Evolutionary conservation across 208 protist species (phyloP), one percentile per base, ranked within the genome.

Genomic region (Wallacemonas sp.): DNA sequence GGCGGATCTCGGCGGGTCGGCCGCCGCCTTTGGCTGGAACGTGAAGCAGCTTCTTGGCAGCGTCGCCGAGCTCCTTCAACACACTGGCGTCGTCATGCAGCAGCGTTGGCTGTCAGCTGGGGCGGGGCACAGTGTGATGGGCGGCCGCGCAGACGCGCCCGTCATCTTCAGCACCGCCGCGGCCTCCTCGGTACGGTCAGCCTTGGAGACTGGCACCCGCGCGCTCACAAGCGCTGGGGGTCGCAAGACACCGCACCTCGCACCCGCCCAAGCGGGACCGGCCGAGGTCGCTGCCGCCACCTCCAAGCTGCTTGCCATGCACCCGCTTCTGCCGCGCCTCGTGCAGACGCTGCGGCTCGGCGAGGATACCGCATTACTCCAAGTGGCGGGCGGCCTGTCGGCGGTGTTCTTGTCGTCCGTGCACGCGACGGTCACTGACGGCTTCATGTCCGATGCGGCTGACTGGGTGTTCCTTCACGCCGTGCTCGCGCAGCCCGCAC

Each of bases 401-500:
- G 12, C 36, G 9, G 9, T 89, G 6, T 91, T 89, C 70, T 72
- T 85, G 41, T 19, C 27, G 21, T 65, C 63, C 5, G 12, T 89
- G 17, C 73, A 45, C 29, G 29, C 34, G 1, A 10, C 77, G 1
- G 73, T 79, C 24, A 24, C 32, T 3, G 26, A 36, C 34, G 54
- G 63, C 21, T 73, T 83, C 52, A 48, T 53, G 10, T 19, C 64
- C 1, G 81, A 91, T 21, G 84, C 79, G 1, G 75, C 79, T 9
- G 71, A 70, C 21, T 89, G 77, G 79, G 32, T 93, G 50, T 77
- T 63, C 65, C 27, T 62, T 8, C 41, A 63, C 13, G 68, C 82
- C 2, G 59, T 91, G 58, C 39, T 93, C 9, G 2, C 60, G n/a
- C 78, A 90, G 55, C 57, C 54, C n/a, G 63, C 45, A 21, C 57